phyloP scores from a whole-genome alignment of 2,329 filamentous ascomycete species.

The Plenodomus lindquistii region DNA sequence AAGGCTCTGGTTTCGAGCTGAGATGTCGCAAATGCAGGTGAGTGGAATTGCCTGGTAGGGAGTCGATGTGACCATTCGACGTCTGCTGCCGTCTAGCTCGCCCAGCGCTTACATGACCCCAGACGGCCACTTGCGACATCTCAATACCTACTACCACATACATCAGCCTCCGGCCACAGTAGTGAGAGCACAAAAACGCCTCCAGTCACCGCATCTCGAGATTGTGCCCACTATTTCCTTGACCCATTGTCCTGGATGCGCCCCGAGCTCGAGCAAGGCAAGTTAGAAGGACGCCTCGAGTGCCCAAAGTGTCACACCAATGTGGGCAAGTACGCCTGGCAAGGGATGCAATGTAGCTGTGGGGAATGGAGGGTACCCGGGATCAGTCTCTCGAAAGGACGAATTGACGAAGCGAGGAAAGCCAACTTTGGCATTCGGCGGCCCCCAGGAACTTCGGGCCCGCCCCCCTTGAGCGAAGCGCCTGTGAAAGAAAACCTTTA shows the following conservation, averaged over 20 bases:
- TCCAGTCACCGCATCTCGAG: constrained; percentile 22
- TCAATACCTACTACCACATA: constrained; percentile 70
- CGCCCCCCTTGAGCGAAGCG: constrained; percentile 5
- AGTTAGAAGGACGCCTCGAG: constrained; percentile 79
- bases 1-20: constrained; percentile 61
- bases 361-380: constrained; percentile 88
- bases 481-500: background rate
- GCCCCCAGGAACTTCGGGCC: constrained; percentile 30
- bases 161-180: constrained; percentile 33
- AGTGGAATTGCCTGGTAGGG: constrained; percentile 28
- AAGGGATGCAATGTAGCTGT: constrained; percentile 91
- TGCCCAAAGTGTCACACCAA: constrained; percentile 86
- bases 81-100: constrained; percentile 10
- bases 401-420: constrained; percentile 70
- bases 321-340: constrained; percentile 94
- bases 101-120: constrained; percentile 31
- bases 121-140: constrained; percentile 66
- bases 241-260: constrained; percentile 97
- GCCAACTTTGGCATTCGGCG: constrained; percentile 37
- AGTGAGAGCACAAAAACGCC: constrained; percentile 14
- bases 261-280: constrained; percentile 76
- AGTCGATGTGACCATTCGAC: constrained; percentile 9
- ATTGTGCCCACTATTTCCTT: constrained; percentile 85
- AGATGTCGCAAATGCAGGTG: constrained; percentile 91
- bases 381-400: constrained; percentile 80